Base-by-base conservation (phyloP, 257 asterid genomes). In the Nemophila menziesii region DNA sequence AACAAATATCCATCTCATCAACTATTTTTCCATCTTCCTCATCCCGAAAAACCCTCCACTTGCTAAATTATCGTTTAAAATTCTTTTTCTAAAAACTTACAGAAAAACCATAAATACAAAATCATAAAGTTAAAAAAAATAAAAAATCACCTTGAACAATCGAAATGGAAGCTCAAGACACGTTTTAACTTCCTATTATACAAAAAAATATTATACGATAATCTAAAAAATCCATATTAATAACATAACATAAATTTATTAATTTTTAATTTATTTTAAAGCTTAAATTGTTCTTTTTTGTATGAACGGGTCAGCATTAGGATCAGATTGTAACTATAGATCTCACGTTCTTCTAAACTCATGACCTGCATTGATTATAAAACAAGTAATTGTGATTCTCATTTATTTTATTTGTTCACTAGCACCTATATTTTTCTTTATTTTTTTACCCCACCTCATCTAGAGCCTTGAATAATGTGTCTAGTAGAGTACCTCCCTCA, bases 131-230 rank as follows among this genome's bases (percentile, higher is more conserved):
- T 9, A 49, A 3, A 40, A 45, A 33, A 50, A 17, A 39, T 34
- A 24, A n/a, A 17, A 15, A 10, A 9, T 41, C 73, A 85, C 96
- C 99, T 90, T 59, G 75, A 37, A 56, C 99, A 90, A 83, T 89
- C 70, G 67, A 85, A 90, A 37, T 79, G 90, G 44, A 85, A 81
- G 82, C 83, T 80, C 39, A 85, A 92, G 18, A 90, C 80, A 2
- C 99, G 92, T 66, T 75, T 85, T 61, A 81, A 78, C 67, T 67
- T 81, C 61, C 93, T 72, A 56, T 85, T 81, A 82, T 90, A 90
- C 79, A 90, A 90, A 79, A 90, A 90, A 78, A 85, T 81, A 71
- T 85, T 85, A 54, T 73, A 81, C 0, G 94, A 79, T 96, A 96
- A 90, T 74, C 99, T 90, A 76, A 29, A 54, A 49, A 22, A 12